These are phyloP conservation scores for Coemansia sp. DNA, from an alignment of 192 early-diverging fungal genomes.

Conservation along the genomic window DNA sequence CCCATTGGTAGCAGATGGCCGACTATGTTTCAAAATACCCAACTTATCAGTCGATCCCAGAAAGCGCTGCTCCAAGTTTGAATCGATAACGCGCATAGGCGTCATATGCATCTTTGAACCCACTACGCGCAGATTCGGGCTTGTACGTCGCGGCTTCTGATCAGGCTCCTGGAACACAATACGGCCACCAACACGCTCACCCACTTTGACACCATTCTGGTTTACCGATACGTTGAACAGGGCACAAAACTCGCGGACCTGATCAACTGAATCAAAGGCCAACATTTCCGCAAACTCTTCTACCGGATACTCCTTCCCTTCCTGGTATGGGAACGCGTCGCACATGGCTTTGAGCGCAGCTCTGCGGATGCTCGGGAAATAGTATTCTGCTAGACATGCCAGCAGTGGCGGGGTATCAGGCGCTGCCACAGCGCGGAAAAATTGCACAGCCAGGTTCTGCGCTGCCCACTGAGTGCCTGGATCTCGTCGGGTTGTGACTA, in stretches of 20 bases:
- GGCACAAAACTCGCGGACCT: constrained; percentile 45
- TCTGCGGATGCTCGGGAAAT: constrained; percentile 72
- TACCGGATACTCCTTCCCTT: constrained; percentile 48
- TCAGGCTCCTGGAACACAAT: constrained; percentile 34
- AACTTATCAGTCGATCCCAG: constrained; percentile 3
- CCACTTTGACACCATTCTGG: constrained; percentile 29
- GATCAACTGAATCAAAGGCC: constrained; percentile 61
- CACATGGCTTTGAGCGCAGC: constrained; percentile 74
- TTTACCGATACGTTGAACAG: constrained; percentile 26
- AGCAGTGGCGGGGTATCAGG: constrained; percentile 65
- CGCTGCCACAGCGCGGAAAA: constrained; percentile 69
- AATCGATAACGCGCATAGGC: constrained; percentile 37
- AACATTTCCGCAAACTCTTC: constrained; percentile 55
- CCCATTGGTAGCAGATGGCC: neutral
- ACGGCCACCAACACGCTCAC: constrained; percentile 29
- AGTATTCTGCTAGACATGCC: constrained; percentile 73
- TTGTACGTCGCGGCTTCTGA: constrained; percentile 16
- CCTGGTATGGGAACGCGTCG: constrained; percentile 55
- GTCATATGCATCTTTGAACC: constrained; percentile 38
- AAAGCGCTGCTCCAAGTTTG: constrained; percentile 16
- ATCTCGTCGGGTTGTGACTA: constrained; percentile 43
- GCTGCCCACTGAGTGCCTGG: constrained; percentile 56
- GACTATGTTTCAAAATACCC: neutral
- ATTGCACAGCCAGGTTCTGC: constrained; percentile 63
- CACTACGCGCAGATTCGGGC: constrained; percentile 33